phyloP scores from a whole-genome alignment of 345 rosid genomes.

The Linum trigynum region DNA sequence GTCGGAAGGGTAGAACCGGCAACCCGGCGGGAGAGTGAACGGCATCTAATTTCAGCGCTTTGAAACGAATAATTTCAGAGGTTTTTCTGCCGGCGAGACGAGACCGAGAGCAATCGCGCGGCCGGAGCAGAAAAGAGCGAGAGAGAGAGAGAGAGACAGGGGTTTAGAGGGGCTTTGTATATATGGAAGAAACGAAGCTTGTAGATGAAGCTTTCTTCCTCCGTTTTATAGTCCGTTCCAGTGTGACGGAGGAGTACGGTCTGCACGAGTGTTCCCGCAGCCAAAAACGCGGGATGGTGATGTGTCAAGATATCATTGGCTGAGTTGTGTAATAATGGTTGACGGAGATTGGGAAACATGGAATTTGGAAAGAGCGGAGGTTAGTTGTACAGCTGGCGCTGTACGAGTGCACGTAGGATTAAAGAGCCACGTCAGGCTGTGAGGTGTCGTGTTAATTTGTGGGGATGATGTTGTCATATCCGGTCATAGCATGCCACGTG shows the following conservation, averaged over 20 bases:
- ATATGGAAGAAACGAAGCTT: neutral
- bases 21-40: slow-evolving; percentile 30
- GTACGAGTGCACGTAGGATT: too few relatives aligned
- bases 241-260: neutral
- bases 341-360: too few relatives aligned
- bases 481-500: too few relatives aligned
- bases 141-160: neutral
- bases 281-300: neutral
- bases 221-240: neutral
- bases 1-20: slow-evolving; percentile 41
- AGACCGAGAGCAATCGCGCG: neutral
- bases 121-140: neutral
- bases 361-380: too few relatives aligned
- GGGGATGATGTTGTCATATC: too few relatives aligned
- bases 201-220: neutral
- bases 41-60: slow-evolving; percentile 2
- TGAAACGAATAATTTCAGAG: neutral
- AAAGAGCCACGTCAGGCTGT: too few relatives aligned
- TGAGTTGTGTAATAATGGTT: too few relatives aligned
- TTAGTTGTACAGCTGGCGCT: too few relatives aligned
- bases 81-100: neutral
- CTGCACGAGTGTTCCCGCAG: neutral
- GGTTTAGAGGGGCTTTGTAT: neutral
- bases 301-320: neutral
- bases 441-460: too few relatives aligned